A percentile compares a stretch with the other conserved stretches of the same genome.
These are phyloP conservation scores for Penicillium sp. DNA, from an alignment of 2,329 filamentous ascomycete genomes.

Conservation along the genomic window DNA sequence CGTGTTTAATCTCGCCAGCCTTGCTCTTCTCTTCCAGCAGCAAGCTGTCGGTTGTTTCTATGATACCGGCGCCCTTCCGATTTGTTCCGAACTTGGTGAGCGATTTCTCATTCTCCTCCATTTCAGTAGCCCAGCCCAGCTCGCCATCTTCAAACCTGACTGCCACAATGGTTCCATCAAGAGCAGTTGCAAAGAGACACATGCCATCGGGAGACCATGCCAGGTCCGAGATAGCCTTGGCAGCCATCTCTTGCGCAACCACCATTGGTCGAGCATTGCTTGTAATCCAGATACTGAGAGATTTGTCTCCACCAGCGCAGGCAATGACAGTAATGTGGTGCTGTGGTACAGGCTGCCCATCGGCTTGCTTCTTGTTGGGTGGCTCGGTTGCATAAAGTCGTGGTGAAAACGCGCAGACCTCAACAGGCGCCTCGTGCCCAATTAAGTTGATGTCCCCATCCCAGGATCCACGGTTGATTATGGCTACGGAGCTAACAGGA, in stretches of 20 bases:
- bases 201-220: constrained; percentile 92
- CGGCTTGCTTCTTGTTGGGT: constrained; percentile 48
- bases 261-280: constrained; percentile 89
- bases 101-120: constrained; percentile 88
- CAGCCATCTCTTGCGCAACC: constrained; percentile 81
- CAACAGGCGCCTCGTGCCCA: constrained; percentile 92
- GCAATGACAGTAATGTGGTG: constrained; percentile 85
- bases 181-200: constrained; percentile 77
- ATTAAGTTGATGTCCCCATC: constrained; percentile 97
- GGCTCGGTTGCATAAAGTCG: constrained; percentile 78
- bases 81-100: constrained; percentile 90
- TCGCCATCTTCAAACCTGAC: constrained; percentile 82
- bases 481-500: constrained; percentile 93
- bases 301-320: constrained; percentile 95
- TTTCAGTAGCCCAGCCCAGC: constrained; percentile 79
- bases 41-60: constrained; percentile 87
- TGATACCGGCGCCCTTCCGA: constrained; percentile 81
- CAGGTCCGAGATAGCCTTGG: constrained; percentile 90
- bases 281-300: constrained; percentile 95
- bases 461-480: constrained; percentile 89
- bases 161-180: constrained; percentile 84
- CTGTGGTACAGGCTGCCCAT: constrained; percentile 41
- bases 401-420: constrained; percentile 96
- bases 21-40: constrained; percentile 89
- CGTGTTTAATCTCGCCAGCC: constrained; percentile 81